phyloP scores from a whole-genome alignment of 176 grass and related monocot species.

The Tillandsia leiboldiana region DNA sequence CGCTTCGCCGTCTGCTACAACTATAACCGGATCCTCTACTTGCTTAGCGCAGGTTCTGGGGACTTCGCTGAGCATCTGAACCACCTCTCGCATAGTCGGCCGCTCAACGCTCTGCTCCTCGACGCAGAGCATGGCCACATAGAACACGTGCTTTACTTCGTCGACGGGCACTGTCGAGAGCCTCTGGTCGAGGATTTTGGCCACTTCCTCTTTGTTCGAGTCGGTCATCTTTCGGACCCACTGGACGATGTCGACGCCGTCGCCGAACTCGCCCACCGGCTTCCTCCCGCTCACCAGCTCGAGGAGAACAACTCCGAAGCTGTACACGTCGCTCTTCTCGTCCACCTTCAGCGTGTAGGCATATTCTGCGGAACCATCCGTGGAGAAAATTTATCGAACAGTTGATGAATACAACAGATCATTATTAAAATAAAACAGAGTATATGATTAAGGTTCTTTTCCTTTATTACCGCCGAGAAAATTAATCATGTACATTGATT shows the following conservation, averaged over 20 bases:
- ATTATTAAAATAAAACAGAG: no score
- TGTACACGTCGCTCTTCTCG: constrained; percentile 94
- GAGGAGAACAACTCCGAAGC: constrained; percentile 84
- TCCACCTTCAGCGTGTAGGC: constrained; percentile 94
- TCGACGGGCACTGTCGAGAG: constrained; percentile 60
- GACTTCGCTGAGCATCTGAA: constrained; percentile 78
- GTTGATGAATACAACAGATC: no score
- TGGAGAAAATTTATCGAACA: no score
- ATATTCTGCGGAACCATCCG: constrained; percentile 43
- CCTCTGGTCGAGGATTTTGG: constrained; percentile 67
- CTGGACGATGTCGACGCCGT: constrained; percentile 89
- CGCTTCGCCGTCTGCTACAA: not conserved
- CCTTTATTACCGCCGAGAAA: not conserved
- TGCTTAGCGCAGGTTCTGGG: constrained; percentile 28
- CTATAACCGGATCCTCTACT: constrained; percentile 31
- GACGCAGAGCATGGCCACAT: constrained; percentile 71
- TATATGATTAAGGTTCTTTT: no score
- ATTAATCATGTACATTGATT: not conserved
- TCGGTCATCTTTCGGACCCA: constrained; percentile 66
- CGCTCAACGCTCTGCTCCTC: constrained; percentile 93
- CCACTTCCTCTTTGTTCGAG: constrained; percentile 59
- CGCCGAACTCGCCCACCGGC: constrained; percentile 86
- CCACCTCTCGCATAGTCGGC: constrained; percentile 89
- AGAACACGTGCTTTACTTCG: constrained; percentile 83
- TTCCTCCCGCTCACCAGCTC: constrained; percentile 78